A percentile compares a stretch with the other conserved stretches of the same genome.
phyloP scores from a whole-genome alignment of 2,329 filamentous ascomycete species.

The Cryphonectria parasitica region DNA sequence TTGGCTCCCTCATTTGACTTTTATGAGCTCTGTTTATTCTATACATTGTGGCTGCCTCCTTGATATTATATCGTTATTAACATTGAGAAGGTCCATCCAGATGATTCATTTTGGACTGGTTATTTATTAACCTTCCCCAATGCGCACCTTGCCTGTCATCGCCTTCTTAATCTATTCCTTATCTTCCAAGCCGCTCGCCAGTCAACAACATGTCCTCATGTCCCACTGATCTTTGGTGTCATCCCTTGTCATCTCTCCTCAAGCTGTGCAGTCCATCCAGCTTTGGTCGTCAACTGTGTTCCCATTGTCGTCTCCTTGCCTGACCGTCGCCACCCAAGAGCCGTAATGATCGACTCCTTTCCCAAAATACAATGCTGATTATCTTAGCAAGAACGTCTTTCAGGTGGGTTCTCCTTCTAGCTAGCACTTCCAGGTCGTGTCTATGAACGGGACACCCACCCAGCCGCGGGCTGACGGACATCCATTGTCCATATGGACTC shows the following conservation, averaged over 20 bases:
- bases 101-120: background rate
- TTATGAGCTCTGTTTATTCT: background rate
- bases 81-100: background rate
- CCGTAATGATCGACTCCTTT: background rate
- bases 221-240: no score
- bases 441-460: background rate
- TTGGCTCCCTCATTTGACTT: background rate
- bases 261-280: no score
- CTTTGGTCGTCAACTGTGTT: no score
- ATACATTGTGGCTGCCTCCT: background rate
- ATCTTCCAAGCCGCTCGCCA: background rate
- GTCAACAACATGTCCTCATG: background rate
- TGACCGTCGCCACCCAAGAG: background rate
- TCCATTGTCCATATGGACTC: background rate
- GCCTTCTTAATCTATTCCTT: background rate
- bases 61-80: background rate
- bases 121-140: background rate
- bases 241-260: background rate
- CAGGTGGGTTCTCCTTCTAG: background rate
- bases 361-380: background rate
- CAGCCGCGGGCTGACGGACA: background rate
- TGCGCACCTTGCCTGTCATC: background rate
- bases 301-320: background rate
- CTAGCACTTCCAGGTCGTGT: background rate
- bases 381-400: background rate